Evolutionary conservation across 768 basidiomycete genomes (phyloP).

Genomic region (Mycena haematopus): DNA sequence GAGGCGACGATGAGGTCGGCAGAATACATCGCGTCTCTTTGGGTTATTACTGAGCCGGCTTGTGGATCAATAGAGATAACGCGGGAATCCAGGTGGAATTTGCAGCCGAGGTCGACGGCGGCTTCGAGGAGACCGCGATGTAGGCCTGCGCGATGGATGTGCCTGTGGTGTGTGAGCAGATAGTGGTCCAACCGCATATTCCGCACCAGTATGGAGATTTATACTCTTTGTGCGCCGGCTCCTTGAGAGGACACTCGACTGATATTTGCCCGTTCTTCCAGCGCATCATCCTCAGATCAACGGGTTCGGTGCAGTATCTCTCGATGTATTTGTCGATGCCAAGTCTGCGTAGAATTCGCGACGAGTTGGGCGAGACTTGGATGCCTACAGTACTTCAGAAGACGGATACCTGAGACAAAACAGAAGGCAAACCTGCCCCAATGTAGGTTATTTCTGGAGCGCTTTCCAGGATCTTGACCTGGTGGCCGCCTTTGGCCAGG

Average conservation of each 20-base stretch:
- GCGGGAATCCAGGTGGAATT: conserved; percentile 15
- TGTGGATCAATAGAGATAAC: conserved; percentile 18
- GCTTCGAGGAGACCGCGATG: conserved; percentile 28
- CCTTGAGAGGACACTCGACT: conserved; percentile 27
- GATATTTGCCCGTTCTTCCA: conserved; percentile 27
- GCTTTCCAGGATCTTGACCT: conserved; percentile 18
- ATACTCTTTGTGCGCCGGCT: conserved; percentile 24
- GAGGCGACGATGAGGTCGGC: conserved; percentile 28
- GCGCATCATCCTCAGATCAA: conserved; percentile 29
- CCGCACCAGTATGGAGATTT: conserved; percentile 28
- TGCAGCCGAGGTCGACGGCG: conserved; percentile 21
- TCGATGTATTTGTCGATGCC: conserved; percentile 29
- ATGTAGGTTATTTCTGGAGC: conserved; percentile 20
- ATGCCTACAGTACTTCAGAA: conserved; percentile 14
- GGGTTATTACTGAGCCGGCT: conserved; percentile 12
- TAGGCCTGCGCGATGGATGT: conserved; percentile 29
- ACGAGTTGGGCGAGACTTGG: conserved; percentile 28
- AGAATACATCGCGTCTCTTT: conserved; percentile 9
- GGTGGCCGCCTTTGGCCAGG: conserved; percentile 16
- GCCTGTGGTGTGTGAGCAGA: conserved; percentile 5
- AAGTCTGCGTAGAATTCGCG: conserved; percentile 24
- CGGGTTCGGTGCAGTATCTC: conserved; percentile 28
- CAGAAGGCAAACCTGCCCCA: conserved; percentile 6
- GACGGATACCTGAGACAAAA: background rate
- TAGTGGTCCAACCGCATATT: too few relatives aligned